Base-by-base conservation (phyloP, 2,329 filamentous ascomycete species). In the Phyllosticta capitalensis region DNA sequence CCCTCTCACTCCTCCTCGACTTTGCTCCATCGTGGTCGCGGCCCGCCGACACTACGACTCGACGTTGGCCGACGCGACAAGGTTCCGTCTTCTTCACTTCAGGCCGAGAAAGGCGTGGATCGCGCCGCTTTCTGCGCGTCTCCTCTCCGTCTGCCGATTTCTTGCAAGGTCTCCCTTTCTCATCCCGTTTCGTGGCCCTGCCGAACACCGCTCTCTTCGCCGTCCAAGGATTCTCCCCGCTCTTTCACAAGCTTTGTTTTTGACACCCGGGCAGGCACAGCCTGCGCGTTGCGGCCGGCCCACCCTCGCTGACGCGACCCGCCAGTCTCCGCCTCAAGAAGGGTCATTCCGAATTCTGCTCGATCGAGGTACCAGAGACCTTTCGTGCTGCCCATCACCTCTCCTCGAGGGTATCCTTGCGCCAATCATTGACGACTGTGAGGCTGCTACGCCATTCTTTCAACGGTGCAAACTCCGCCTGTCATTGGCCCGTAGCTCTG, bases 401-500 rank as follows among this genome's bases (percentile, higher is more conserved):
- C 67, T 54, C 51, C 63, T 65, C 70, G 70, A 72, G 70, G 69
- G 67, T 71, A 72, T 67, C 71, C 71, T 70, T 67, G 67, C 69
- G 60, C 56, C 59, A 53, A 54, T 58, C 59, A 63, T 65, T 64
- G 68, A 63, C 64, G 68, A 60, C 68, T 65, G 68, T 69, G 69
- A 71, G 67, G 66, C 68, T 68, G 67, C 65, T 68, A 68, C 67
- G 66, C 69, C 68, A 66, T 64, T 66, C 69, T 64, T 65, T 64
- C 65, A 67, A 68, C 65, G 59, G 52, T 62, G 65, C 48, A 45
- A 19, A 53, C 54, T 33, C 48, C 53, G 53, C 45, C 45, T 60
- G 58, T 68, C 65, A 71, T 72, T 72, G 69, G 71, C 56, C 66
- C 63, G 62, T 64, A 61, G 63, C 61, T 65, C 67, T 64, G 66